Conservation (phyloP, 2,329 filamentous ascomycete genomes). For the Claviceps arundinis region DNA sequence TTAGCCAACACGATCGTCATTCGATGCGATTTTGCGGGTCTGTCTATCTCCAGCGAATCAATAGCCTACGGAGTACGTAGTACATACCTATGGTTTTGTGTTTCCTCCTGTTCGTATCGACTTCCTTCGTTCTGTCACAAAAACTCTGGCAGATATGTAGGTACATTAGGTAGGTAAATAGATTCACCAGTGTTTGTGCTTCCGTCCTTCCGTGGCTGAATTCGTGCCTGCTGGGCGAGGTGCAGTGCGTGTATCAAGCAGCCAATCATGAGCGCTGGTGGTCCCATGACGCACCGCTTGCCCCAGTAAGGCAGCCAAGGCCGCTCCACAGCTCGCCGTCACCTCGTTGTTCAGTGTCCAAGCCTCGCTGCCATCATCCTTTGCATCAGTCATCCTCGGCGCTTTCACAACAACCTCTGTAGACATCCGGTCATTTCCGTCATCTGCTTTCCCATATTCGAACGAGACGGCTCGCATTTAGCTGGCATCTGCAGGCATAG, state of each 20-base stretch:
- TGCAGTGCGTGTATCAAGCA: background rate
- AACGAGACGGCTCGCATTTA: background rate
- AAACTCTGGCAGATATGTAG: too few species aligned
- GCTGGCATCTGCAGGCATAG: background rate
- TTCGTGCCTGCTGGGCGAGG: background rate
- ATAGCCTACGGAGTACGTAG: too few species aligned
- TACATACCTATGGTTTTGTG: too few species aligned
- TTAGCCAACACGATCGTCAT: too few species aligned
- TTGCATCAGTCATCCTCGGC: background rate
- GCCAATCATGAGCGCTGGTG: conserved; percentile 1
- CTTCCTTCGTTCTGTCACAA: background rate
- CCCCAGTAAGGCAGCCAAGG: background rate
- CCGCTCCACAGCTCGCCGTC: background rate
- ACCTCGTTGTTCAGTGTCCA: background rate
- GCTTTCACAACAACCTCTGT: background rate
- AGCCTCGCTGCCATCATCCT: conserved; percentile 3
- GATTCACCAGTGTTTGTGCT: background rate
- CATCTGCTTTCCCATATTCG: background rate
- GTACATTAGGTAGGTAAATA: background rate
- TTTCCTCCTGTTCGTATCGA: too few species aligned
- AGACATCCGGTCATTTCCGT: background rate
- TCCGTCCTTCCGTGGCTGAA: background rate
- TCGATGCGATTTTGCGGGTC: too few species aligned
- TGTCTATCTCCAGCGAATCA: too few species aligned
- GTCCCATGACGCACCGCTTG: conserved; percentile 24